Evolutionary conservation across 2,329 filamentous ascomycete species (phyloP).

Genomic region (Huntiella omanensis): DNA sequence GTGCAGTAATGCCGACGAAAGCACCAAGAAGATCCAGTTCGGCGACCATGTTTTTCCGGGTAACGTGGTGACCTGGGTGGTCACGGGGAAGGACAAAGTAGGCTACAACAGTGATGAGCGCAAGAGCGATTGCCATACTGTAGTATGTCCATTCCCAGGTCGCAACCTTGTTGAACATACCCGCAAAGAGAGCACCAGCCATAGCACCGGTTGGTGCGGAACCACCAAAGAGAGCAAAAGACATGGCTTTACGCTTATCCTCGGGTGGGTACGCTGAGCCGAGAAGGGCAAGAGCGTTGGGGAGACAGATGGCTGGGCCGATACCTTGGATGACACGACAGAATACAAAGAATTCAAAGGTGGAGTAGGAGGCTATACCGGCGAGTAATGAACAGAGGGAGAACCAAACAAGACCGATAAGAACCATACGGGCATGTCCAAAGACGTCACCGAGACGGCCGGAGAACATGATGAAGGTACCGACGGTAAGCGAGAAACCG

Average conservation of each 20-base stretch:
- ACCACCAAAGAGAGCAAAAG: constrained; percentile 32
- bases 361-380: constrained; percentile 25
- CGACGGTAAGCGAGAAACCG: constrained; percentile 35
- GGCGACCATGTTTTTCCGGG: not conserved
- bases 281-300: constrained; percentile 44
- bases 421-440: constrained; percentile 35
- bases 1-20: constrained; percentile 28
- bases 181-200: constrained; percentile 22
- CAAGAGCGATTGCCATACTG: constrained; percentile 18
- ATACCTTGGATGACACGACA: constrained; percentile 39
- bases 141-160: constrained; percentile 33
- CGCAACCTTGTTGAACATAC: constrained; percentile 20
- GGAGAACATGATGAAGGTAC: constrained; percentile 37
- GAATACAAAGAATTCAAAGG: constrained; percentile 21
- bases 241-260: constrained; percentile 34
- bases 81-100: constrained; percentile 19
- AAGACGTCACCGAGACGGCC: constrained; percentile 38
- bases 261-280: constrained; percentile 38
- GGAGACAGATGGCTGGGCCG: constrained; percentile 42
- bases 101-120: constrained; percentile 17
- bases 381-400: constrained; percentile 31
- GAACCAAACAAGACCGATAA: constrained; percentile 36
- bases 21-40: constrained; percentile 23
- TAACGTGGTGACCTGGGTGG: not conserved
- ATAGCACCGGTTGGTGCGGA: constrained; percentile 28